Evolutionary conservation across 2,329 filamentous ascomycete genomes (phyloP), one percentile per base, ranked within the genome.

Genomic region (Penicillium sp.): DNA sequence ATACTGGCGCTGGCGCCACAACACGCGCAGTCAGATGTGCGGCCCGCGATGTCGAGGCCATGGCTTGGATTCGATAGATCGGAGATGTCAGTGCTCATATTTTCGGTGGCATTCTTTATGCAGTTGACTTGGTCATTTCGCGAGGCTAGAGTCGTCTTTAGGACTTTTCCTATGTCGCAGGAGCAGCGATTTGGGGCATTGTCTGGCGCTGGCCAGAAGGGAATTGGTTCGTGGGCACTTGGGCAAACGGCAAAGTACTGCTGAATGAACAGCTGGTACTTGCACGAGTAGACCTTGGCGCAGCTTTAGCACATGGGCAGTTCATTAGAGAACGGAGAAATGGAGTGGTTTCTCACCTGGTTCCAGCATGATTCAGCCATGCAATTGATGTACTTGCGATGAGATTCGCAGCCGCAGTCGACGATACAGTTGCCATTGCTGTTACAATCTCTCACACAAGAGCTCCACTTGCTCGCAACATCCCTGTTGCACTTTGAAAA

Each of bases 281-380:
- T 70, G 60, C 72, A 75, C 38, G 72, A 71, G 58, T 70, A 75
- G 45, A 74, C 71, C 67, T 70, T 24, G 36, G 6, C 22, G 7
- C 6, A 13, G 4, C 5, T 21, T 48, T 21, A 31, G 45, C 1
- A 18, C n/a, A 8, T 42, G 7, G 9, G 11, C 22, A 13, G 38
- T 6, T 10, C 8, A 36, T 43, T 14, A 16, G n/a, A 11, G 22
- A 13, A 9, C n/a, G 11, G 22, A 22, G 43, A 29, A 13, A 9
- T 21, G 11, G 22, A 22, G 43, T 43, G 11, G 39, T 21, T 10
- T 11, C 50, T n/a, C 60, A 71, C 68, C 53, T 70, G 65, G 54
- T 76, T 76, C 73, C 73, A 76, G 62, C 72, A 76, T 21, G 63
- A 61, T 24, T 69, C 59, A 2, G 71, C 67, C 64, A 74, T 74